Conservation (phyloP, 2,329 filamentous ascomycete genomes). For the Penicillium brasilianum region DNA sequence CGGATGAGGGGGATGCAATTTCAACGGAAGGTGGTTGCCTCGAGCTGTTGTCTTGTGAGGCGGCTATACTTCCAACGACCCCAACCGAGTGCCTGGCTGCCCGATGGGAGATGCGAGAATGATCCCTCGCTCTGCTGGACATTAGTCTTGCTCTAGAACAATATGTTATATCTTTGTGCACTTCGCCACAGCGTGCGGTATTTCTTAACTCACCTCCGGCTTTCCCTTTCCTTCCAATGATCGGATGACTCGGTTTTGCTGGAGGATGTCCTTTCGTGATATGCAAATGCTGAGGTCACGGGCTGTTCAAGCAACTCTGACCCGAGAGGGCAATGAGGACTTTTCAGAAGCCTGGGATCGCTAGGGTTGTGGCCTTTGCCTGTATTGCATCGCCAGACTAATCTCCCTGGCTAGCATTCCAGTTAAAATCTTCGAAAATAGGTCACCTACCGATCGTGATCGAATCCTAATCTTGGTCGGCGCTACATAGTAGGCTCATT, state of each 20-base stretch:
- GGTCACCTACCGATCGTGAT: background rate
- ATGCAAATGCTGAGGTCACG: background rate
- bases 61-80: background rate
- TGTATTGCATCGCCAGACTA: background rate
- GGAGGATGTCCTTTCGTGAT: background rate
- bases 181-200: background rate
- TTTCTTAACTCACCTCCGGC: background rate
- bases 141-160: background rate
- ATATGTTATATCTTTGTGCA: background rate
- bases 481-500: background rate
- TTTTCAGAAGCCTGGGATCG: background rate
- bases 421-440: background rate
- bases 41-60: background rate
- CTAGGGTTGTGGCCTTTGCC: background rate
- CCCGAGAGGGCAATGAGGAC: background rate
- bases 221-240: too few relatives aligned
- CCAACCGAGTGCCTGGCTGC: background rate
- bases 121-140: background rate
- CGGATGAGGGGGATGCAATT: conserved; percentile 10
- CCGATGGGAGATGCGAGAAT: background rate
- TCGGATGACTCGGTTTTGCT: background rate
- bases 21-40: background rate
- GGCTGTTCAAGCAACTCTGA: background rate
- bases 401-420: background rate
- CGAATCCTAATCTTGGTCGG: background rate